Base-by-base conservation (phyloP, 805 yeast genomes). In the Priceomyces carsonii region DNA sequence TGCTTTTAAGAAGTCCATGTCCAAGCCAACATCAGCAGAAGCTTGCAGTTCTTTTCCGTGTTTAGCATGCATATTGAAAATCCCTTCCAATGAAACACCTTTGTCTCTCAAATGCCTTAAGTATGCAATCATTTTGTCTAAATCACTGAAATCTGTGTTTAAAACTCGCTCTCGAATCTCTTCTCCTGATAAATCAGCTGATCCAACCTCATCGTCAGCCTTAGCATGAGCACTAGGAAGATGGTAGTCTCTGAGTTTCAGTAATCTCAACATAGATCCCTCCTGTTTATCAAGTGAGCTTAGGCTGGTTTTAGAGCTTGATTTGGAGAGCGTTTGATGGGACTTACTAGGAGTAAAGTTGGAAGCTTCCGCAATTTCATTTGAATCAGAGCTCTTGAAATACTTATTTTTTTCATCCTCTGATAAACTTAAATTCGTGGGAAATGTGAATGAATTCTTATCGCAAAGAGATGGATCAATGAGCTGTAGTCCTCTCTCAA, bases 401-500 rank as follows among this genome's bases (percentile, higher is more conserved):
- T 26, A 29, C 12, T 26, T 29, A n/a, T 43, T 48, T 35, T 47
- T 51, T 24, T 56, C 59, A 29, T 55, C 54, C 38, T 61, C 51
- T 10, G 42, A 38, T 14, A 42, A 38, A 10, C 38, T 17, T 6
- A 35, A 29, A n/a, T n/a, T n/a, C n/a, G n/a, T n/a, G 14, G 43
- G 29, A 10, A 36, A 25, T 9, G 35, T 17, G 3, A 43, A 34
- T 17, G n/a, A 17, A 15, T 31, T 26, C 14, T 27, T 29, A 26
- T 43, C 50, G 6, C 45, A 59, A 25, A 66, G 53, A 1, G 66
- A 59, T 18, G 48, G 47, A 42, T 68, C 73, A 30, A 68, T 60
- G 39, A 67, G 53, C 38, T 66, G 65, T 17, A 75, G 41, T 1
- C 77, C 79, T 49, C 82, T 81, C 27, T 75, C 75, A 36, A 88